phyloP scores from a whole-genome alignment of 345 rosid species.

The Lumnitzera racemosa region DNA sequence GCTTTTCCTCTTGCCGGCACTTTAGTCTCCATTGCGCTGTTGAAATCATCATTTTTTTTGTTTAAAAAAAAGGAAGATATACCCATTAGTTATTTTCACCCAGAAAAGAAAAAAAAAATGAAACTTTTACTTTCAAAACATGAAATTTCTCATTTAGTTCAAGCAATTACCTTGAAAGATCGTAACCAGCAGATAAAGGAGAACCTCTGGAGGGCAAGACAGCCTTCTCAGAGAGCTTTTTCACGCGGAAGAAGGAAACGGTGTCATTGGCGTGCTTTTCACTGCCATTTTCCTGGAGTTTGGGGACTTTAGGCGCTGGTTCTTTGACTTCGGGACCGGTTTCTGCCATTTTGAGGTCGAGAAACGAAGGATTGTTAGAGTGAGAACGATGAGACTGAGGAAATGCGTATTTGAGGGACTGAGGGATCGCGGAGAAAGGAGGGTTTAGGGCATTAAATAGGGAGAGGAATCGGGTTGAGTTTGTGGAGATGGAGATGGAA shows the following conservation, averaged over 20 bases:
- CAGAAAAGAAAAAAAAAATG: background rate
- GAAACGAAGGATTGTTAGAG: too few relatives aligned
- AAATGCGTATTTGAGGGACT: background rate
- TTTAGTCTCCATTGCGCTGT: conserved; percentile 47
- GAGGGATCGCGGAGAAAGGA: too few relatives aligned
- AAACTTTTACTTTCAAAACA: background rate
- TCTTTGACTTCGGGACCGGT: conserved; percentile 22
- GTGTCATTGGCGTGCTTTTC: conserved; percentile 6
- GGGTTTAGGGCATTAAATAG: too few relatives aligned
- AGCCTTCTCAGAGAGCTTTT: conserved; percentile 70
- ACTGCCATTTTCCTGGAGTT: conserved; percentile 32
- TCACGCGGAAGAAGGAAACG: conserved; percentile 35
- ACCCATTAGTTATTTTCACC: background rate
- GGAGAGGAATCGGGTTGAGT: too few relatives aligned
- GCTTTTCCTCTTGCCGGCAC: conserved; percentile 87
- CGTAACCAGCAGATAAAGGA: conserved; percentile 71
- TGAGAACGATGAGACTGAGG: background rate
- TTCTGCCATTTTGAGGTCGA: conserved; percentile 1
- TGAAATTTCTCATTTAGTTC: background rate
- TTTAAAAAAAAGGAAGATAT: background rate
- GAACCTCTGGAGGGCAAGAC: conserved; percentile 66
- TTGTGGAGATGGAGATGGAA: too few relatives aligned
- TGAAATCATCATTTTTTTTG: background rate
- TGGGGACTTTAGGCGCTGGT: conserved; percentile 34
- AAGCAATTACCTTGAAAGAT: conserved; percentile 46